Conservation (phyloP, 441 rosid genomes). For the Erodium texanum region DNA sequence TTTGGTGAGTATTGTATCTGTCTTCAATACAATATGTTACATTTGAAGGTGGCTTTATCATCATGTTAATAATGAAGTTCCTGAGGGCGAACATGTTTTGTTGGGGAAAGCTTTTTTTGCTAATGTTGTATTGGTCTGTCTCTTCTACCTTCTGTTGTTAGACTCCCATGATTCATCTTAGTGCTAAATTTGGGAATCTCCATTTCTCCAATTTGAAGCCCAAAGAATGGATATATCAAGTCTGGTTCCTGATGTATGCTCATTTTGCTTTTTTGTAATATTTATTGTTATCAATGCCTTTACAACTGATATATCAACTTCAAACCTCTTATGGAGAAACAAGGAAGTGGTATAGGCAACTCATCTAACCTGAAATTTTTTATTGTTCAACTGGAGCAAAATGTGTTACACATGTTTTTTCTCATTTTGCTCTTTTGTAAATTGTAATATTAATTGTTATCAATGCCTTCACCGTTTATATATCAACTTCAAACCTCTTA, state of each 20-base stretch:
- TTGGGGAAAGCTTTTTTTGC: neutral
- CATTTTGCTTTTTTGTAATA: too few species aligned
- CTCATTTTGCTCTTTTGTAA: neutral
- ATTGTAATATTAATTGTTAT: neutral
- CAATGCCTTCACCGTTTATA: neutral
- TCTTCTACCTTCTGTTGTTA: neutral
- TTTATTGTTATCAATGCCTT: too few species aligned
- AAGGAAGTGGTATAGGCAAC: too few species aligned
- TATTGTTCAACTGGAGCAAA: too few species aligned
- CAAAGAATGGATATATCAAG: neutral
- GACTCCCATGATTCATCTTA: neutral
- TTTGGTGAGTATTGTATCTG: slow-evolving; percentile 40
- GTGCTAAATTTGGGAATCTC: neutral
- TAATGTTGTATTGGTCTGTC: neutral
- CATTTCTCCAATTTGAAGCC: neutral
- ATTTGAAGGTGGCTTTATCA: neutral
- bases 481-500: neutral
- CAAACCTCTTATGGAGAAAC: too few species aligned
- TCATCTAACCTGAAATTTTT: too few species aligned
- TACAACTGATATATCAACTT: too few species aligned
- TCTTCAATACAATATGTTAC: neutral
- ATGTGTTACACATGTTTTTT: too few species aligned
- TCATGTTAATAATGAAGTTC: neutral
- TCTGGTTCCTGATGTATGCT: neutral
- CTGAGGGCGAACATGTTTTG: neutral